Percentiles rank a stretch among this genome's conserved stretches.
Conservation (phyloP, 1,139 yeast genomes). For the Geotrichum restrictum region DNA sequence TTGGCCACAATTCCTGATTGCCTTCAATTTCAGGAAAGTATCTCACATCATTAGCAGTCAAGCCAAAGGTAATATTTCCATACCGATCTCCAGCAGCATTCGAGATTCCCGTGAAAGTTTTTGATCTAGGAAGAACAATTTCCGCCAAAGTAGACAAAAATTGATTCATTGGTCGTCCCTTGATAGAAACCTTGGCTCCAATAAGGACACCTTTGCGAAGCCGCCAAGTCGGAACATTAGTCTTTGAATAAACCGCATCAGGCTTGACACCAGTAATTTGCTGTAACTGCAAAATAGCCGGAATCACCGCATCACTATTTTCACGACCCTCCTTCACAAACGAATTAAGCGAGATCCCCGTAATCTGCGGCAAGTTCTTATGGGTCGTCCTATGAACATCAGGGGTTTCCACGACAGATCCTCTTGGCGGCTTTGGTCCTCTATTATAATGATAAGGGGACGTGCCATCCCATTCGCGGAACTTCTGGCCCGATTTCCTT, state of each 20-base stretch:
- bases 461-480: conserved; percentile 80
- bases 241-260: conserved; percentile 62
- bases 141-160: conserved; percentile 84
- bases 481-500: conserved; percentile 61
- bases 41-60: conserved; percentile 70
- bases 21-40: conserved; percentile 91
- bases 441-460: conserved; percentile 90
- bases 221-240: conserved; percentile 83
- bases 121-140: conserved; percentile 86
- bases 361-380: conserved; percentile 67
- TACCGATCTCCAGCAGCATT: conserved; percentile 74
- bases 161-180: conserved; percentile 81
- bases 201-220: conserved; percentile 83
- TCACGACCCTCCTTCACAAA: conserved; percentile 72
- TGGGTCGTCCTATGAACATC: conserved; percentile 63
- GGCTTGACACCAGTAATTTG: conserved; percentile 93
- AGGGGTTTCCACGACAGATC: conserved; percentile 59
- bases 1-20: conserved; percentile 87
- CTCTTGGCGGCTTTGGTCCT: conserved; percentile 43
- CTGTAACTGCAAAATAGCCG: conserved; percentile 77
- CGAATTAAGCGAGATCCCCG: conserved; percentile 65
- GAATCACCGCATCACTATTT: conserved; percentile 68
- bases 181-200: conserved; percentile 81
- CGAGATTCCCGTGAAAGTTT: conserved; percentile 78
- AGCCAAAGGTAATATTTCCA: conserved; percentile 85